Base-by-base conservation (phyloP, 2,329 filamentous ascomycete species). In the Hawksworthiomyces lignivorus region DNA sequence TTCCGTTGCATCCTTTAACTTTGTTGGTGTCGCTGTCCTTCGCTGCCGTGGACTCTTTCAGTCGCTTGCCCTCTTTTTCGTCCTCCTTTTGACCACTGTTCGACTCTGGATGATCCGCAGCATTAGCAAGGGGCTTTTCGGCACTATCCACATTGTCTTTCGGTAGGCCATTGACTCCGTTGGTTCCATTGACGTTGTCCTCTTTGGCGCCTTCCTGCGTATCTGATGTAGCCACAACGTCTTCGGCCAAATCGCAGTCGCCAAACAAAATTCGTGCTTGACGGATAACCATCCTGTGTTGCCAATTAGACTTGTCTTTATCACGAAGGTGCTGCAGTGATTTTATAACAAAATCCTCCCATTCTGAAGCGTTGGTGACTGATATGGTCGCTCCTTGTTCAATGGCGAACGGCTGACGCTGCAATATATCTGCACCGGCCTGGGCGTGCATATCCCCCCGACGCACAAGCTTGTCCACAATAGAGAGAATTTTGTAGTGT, bases 251-350 rank as follows among this genome's bases (percentile, higher is more conserved):
- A 43, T 47, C 32, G 49, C 39, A 33, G 32, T 61, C 57, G 28
- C 36, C 46, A 40, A 74, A 77, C 7, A 79, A 53, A 17, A 80
- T 73, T 26, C 63, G 65, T 2, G 76, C 70, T 54, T 86, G 81
- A 19, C 88, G 80, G 55, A 83, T 81, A 40, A 87, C 86, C 64
- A 96, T 88, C 17, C 89, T 83, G 59, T 96, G 89, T 56, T 96
- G 89, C 89, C 89, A 96, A 54, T 92, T 90, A 1, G 86, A 84
- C 66, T 94, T 94, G 62, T 96, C 89, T 47, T 87, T 87, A 36
- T 79, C 75, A 11, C 71, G 69, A 9, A 80, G 56, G 40, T 68
- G 68, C 7, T 62, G 62, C 30, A 80, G 54, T 34, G 65, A 73
- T 36, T 65, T 64, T 29, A 77, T 70, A 6, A 78, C 62, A 37